phyloP scores from a whole-genome alignment of 306 rosid species.

The Fragaria ananassa region DNA sequence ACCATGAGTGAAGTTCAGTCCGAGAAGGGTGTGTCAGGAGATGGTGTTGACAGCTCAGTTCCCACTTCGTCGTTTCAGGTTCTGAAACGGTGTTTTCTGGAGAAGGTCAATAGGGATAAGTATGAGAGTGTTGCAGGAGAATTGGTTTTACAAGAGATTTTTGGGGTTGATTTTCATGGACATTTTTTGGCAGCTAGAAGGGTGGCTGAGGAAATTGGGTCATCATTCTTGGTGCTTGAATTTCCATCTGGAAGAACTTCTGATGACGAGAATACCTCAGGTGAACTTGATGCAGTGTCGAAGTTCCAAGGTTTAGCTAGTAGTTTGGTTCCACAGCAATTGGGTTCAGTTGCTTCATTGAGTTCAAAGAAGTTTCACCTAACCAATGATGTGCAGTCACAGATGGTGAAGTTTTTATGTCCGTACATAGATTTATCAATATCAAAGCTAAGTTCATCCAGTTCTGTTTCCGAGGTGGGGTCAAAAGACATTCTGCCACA shows the following conservation, averaged over 20 bases:
- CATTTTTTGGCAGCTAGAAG: conserved; percentile 62
- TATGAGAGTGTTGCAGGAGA: conserved; percentile 57
- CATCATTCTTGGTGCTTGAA: conserved; percentile 54
- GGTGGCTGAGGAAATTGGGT: conserved; percentile 61
- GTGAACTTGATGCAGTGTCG: conserved; percentile 30
- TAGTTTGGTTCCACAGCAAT: conserved; percentile 55
- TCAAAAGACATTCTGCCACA: conserved; percentile 37
- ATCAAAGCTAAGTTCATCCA: conserved; percentile 18
- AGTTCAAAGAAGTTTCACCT: conserved; percentile 38
- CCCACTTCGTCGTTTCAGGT: conserved; percentile 70
- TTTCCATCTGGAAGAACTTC: conserved; percentile 34
- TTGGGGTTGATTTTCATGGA: conserved; percentile 68
- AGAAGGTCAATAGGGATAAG: conserved; percentile 59
- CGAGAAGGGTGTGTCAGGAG: conserved; percentile 25
- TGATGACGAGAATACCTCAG: conserved; percentile 21
- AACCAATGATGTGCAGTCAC: conserved; percentile 35
- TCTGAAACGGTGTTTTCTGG: conserved; percentile 54
- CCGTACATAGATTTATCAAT: conserved; percentile 31
- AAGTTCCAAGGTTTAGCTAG: conserved; percentile 41
- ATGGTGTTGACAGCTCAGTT: conserved; percentile 31
- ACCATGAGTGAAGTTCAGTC: conserved; percentile 32
- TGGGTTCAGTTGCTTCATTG: conserved; percentile 28
- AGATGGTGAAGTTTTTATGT: conserved; percentile 41
- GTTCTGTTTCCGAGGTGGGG: conserved; percentile 23
- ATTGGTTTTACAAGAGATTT: conserved; percentile 59